Evolutionary conservation across 78 protist genomes (phyloP).

Genomic region (Cavenderia fasciculata): DNA sequence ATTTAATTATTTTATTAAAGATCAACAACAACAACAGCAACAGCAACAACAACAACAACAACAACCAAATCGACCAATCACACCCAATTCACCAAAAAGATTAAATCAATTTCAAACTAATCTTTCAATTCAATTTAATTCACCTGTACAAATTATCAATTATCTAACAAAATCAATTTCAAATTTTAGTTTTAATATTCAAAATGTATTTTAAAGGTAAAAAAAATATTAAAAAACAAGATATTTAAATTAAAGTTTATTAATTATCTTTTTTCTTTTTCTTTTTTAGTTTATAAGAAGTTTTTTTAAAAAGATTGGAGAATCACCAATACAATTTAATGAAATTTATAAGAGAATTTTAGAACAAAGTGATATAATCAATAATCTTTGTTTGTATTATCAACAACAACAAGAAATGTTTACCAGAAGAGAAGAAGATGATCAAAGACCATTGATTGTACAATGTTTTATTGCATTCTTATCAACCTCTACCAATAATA

Average conservation of each 20-base stretch:
- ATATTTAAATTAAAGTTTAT: not conserved
- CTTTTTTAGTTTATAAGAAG: not conserved
- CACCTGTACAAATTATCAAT: not conserved
- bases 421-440: not conserved
- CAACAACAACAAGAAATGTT: not conserved
- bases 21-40: not conserved
- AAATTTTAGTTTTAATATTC: conserved; percentile 1
- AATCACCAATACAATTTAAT: conserved; percentile 3
- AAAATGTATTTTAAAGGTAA: not conserved
- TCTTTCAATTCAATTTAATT: not conserved
- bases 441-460: not conserved
- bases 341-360: conserved; percentile 29
- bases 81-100: not conserved
- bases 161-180: conserved; percentile 1
- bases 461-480: conserved; percentile 28
- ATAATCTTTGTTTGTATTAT: conserved; percentile 22
- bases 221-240: too few species aligned
- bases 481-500: conserved; percentile 5
- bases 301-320: conserved; percentile 38
- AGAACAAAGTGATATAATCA: conserved; percentile 24
- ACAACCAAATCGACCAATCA: not conserved
- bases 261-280: not conserved
- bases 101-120: not conserved
- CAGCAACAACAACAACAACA: conserved; percentile 2
- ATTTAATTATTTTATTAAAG: not conserved